Evolutionary conservation across 179 eudicot genomes (phyloP), one percentile per base, ranked within the genome.

Genomic region (Beta macrorhiza): DNA sequence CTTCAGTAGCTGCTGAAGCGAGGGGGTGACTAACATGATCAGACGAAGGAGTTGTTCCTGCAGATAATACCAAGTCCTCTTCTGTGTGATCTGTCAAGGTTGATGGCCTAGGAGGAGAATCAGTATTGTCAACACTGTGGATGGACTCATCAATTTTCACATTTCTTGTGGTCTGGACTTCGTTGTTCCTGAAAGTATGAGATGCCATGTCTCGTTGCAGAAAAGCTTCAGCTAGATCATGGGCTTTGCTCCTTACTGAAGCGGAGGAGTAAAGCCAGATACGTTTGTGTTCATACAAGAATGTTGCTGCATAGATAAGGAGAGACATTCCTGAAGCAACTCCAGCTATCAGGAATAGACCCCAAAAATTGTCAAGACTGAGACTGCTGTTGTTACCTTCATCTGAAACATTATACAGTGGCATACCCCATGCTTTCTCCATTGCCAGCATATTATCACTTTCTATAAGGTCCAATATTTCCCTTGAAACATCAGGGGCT

Each of bases 341-440:
- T 58, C 83, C 91, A 1, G 80, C 86, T 20, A 90, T 78, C 62
- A 76, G 74, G 78, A 90, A 88, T 61, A 90, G 74, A 5, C 89
- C 91, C 90, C 76, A 79, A 47, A 90, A 90, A 76, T 86, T 89
- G 5, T 87, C 85, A 4, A 89, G 69, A 32, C 82, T 73, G 3
- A 89, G 93, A 68, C 89, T 84, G 17, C 77, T 56, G 0, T 25
- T 1, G 51, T 81, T 81, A 5, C 57, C 77, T 61, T 74, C 67
- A 64, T 82, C 82, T 42, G 70, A 32, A 63, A 75, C 80, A 44
- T 72, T 53, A 1, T 67, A 56, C 67, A 12, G 67, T 55, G 74
- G 67, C 53, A 78, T 59, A 4, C 85, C 74, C 90, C 90, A 87
- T 42, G 67, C 14, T 55, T 61, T 68, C 72, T 69, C 76, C 3